phyloP scores from a whole-genome alignment of 2,329 filamentous ascomycete species.

The Decorospora gaudefroyi region DNA sequence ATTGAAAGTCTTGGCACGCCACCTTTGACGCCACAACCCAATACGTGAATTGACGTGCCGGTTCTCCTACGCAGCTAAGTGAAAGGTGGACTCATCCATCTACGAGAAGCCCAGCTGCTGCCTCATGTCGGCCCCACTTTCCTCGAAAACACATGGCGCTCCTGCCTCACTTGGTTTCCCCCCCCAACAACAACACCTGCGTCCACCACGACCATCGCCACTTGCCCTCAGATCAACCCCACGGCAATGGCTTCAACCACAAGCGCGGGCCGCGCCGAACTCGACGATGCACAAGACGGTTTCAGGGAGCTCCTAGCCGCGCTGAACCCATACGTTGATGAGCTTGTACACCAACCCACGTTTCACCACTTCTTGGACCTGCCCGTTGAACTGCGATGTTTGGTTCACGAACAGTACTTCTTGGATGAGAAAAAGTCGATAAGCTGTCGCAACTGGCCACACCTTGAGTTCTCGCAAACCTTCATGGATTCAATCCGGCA shows the following conservation, averaged over 20 bases:
- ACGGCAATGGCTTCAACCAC: neutral
- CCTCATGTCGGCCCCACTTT: neutral
- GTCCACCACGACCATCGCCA: neutral
- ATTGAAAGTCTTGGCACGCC: too few species aligned
- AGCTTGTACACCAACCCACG: neutral
- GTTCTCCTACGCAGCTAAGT: neutral
- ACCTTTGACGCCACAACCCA: too few species aligned
- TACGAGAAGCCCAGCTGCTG: neutral
- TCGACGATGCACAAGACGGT: neutral
- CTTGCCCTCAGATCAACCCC: neutral
- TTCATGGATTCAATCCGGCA: neutral
- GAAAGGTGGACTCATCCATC: neutral
- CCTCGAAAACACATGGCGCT: neutral
- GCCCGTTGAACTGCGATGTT: conserved; percentile 1
- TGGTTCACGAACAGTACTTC: conserved; percentile 13
- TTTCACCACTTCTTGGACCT: conserved; percentile 6
- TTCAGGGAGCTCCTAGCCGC: neutral
- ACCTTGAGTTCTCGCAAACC: neutral
- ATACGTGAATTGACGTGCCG: neutral
- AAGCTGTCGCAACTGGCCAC: conserved; percentile 1
- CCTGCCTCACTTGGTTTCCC: neutral
- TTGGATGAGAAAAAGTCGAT: conserved; percentile 4
- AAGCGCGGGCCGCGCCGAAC: neutral
- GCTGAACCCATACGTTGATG: conserved; percentile 4
- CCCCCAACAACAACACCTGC: neutral